Evolutionary conservation across 2,329 filamentous ascomycete species (phyloP).

Genomic region (Microdochium bolleyi): DNA sequence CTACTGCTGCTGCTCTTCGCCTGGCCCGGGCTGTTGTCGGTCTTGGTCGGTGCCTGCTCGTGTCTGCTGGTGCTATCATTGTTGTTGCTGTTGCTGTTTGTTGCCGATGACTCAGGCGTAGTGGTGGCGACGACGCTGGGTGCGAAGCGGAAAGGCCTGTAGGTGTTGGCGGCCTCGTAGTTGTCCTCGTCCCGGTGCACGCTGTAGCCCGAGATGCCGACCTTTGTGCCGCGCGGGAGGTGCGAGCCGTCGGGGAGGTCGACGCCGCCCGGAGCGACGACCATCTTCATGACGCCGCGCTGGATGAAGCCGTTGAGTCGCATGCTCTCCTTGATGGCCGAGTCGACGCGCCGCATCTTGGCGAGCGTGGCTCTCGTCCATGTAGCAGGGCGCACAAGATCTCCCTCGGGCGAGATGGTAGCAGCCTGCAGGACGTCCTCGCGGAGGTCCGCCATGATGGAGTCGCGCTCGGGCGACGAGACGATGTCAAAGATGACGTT

Average conservation of each 20-base stretch:
- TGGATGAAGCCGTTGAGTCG: conserved; percentile 29
- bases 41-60: neutral
- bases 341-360: conserved; percentile 28
- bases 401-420: neutral
- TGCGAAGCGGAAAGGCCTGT: conserved; percentile 28
- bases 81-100: neutral
- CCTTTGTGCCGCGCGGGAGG: conserved; percentile 23
- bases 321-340: conserved; percentile 31
- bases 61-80: neutral
- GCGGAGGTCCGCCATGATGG: conserved; percentile 18
- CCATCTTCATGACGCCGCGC: conserved; percentile 24
- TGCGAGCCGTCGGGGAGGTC: conserved; percentile 22
- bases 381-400: neutral
- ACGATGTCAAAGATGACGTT: conserved; percentile 28
- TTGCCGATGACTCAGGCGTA: no score
- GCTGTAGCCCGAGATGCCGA: conserved; percentile 24
- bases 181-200: conserved; percentile 22
- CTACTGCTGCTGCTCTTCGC: conserved; percentile 4
- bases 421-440: conserved; percentile 23
- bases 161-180: conserved; percentile 23
- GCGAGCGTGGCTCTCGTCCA: conserved; percentile 27
- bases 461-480: conserved; percentile 13
- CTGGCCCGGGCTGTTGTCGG: conserved; percentile 4
- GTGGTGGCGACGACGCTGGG: neutral
- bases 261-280: conserved; percentile 22